Evolutionary conservation across 1,284 basidiomycete genomes (phyloP).

Genomic region (Sporisorium scitamineum): DNA sequence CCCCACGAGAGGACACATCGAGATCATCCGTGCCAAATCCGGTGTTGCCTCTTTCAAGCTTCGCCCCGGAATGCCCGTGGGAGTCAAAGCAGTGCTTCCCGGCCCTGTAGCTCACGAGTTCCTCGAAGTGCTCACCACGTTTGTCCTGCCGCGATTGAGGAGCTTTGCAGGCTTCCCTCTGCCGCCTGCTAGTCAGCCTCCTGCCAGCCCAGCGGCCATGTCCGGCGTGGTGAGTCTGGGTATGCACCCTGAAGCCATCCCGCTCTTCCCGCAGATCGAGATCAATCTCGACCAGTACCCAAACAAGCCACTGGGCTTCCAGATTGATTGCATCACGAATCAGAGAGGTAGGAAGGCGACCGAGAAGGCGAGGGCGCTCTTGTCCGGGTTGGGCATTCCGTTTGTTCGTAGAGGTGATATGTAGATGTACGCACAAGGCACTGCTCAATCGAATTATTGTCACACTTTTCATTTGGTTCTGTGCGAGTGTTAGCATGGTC

Average conservation of each 20-base stretch:
- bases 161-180: constrained; percentile 87
- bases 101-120: constrained; percentile 95
- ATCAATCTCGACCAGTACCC: constrained; percentile 68
- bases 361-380: constrained; percentile 60
- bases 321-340: constrained; percentile 68
- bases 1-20: constrained; percentile 72
- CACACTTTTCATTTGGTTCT: no score
- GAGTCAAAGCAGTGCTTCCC: constrained; percentile 88
- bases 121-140: constrained; percentile 86
- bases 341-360: constrained; percentile 64
- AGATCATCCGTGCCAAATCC: constrained; percentile 82
- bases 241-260: constrained; percentile 84
- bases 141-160: constrained; percentile 90
- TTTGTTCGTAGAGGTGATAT: constrained; percentile 64
- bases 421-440: constrained; percentile 4
- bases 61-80: constrained; percentile 83
- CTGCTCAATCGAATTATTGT: neutral
- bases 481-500: neutral
- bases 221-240: constrained; percentile 91
- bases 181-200: constrained; percentile 72
- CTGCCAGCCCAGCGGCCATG: constrained; percentile 75
- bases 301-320: constrained; percentile 63
- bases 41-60: constrained; percentile 86
- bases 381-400: constrained; percentile 65
- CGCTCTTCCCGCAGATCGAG: constrained; percentile 79